Conservation (phyloP, 2,329 filamentous ascomycete genomes). For the Dothistroma septosporum region DNA sequence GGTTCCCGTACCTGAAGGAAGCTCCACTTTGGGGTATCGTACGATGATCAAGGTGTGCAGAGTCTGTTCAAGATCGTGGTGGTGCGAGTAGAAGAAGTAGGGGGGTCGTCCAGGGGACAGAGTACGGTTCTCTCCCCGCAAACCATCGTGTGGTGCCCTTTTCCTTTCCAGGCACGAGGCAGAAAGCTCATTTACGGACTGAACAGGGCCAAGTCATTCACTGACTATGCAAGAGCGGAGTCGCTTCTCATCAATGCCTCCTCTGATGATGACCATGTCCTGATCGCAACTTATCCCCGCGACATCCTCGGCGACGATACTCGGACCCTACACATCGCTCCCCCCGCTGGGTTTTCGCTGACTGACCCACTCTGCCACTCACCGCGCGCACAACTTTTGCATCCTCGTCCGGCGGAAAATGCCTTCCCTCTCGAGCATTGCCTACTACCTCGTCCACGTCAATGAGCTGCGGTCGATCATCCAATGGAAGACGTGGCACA, state of each 20-base stretch:
- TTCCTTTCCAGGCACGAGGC: not conserved
- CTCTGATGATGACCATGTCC: not conserved
- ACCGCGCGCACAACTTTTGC: conserved; percentile 2
- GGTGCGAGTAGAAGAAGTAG: not conserved
- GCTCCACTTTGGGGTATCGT: not conserved
- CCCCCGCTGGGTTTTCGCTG: conserved; percentile 2
- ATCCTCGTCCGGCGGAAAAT: conserved; percentile 22
- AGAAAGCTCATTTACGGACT: not conserved
- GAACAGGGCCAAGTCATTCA: not conserved
- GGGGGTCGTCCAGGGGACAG: not conserved
- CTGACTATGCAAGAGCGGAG: not conserved
- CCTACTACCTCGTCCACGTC: conserved; percentile 36
- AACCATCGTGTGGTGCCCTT: not conserved
- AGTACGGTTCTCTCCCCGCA: conserved; percentile 1
- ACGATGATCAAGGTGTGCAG: not conserved
- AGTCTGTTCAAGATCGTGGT: not conserved
- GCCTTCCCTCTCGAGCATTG: conserved; percentile 30
- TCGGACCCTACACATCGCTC: not conserved
- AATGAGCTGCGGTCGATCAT: conserved; percentile 37
- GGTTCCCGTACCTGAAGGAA: not conserved
- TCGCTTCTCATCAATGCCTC: not conserved
- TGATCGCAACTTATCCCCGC: not conserved
- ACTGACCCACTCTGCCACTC: not conserved
- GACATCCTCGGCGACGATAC: conserved; percentile 3
- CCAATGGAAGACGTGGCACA: conserved; percentile 79